Percentiles rank a stretch among this genome's conserved stretches.
Evolutionary conservation across 1,139 yeast genomes (phyloP).

Genomic region (Arxiozyma bovina): DNA sequence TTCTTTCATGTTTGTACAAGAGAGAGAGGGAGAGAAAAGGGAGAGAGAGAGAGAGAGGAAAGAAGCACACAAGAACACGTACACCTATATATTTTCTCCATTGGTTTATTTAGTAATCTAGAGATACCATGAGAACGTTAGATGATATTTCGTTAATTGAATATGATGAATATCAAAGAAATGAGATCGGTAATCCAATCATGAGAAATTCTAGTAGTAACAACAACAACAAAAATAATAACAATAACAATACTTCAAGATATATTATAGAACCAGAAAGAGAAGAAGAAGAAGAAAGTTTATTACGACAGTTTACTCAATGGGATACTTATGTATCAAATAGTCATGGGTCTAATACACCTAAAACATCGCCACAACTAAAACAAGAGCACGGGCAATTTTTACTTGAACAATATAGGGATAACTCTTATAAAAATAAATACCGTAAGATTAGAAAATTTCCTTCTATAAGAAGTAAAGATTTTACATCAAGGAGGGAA

Average conservation of each 20-base stretch:
- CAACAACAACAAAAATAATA: neutral
- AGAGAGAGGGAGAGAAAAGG: no score
- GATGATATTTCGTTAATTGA: neutral
- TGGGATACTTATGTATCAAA: neutral
- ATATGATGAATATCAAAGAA: no score
- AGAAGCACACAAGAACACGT: neutral
- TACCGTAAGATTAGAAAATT: neutral
- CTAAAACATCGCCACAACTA: neutral
- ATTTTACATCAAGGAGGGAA: slow-evolving; percentile 21
- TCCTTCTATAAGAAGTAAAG: slow-evolving; percentile 17
- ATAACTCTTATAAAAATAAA: neutral
- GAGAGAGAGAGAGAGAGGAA: no score
- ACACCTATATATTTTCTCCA: no score
- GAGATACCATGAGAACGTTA: neutral
- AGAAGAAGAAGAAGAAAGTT: neutral
- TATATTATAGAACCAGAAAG: neutral
- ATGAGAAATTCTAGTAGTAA: neutral
- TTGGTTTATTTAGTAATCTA: no score
- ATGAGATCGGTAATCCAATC: no score
- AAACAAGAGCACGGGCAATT: neutral
- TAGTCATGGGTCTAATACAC: neutral
- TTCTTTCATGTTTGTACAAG: no score
- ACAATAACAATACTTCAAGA: neutral
- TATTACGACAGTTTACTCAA: slow-evolving; percentile 2
- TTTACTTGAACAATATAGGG: neutral